Base-by-base conservation (phyloP, 257 asterid species). In the Penstemon eatonii region DNA sequence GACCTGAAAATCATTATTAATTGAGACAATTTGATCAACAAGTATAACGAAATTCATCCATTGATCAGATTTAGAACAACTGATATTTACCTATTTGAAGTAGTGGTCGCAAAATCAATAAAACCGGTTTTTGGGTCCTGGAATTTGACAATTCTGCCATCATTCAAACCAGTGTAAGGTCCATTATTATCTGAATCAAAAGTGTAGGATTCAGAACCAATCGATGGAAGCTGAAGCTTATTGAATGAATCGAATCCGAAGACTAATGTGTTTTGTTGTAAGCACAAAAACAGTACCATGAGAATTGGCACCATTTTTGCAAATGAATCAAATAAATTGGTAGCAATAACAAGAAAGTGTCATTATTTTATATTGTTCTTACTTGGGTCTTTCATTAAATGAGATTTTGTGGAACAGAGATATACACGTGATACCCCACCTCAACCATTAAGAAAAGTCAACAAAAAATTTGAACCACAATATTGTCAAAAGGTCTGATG, bases 81-180 rank as follows among this genome's bases (percentile, higher is more conserved):
- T 25, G 33, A 25, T 25, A 25, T 25, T 75, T 75, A 85, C 85
- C 88, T 73, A 9, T 65, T 67, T 19, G 81, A 78, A 33, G 83
- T 59, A 37, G 85, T 83, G 63, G 64, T 56, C n/a, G 86, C 88
- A 46, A 80, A 85, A 15, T 76, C 80, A 6, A 45, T 25, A 42
- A 83, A 86, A 1, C 72, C 73, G 13, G 13, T 5, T 4, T 12
- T 19, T 2, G 77, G 74, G 53, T 71, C 82, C n/a, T 60, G 7
- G n/a, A 52, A 77, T 60, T 68, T 79, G 63, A 83, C 74, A 39
- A 85, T 54, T 60, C 87, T 77, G 36, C 88, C 91, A 63, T 83
- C 89, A 12, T 41, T 72, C 8, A 81, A 78, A 18, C 80, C 86
- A 4, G 78, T 76, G 72, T 85, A 81, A 7, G 83, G 81, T 37